Base-by-base conservation (phyloP, 2,329 filamentous ascomycete genomes). In the Aspergillus brunneoviolaceus region DNA sequence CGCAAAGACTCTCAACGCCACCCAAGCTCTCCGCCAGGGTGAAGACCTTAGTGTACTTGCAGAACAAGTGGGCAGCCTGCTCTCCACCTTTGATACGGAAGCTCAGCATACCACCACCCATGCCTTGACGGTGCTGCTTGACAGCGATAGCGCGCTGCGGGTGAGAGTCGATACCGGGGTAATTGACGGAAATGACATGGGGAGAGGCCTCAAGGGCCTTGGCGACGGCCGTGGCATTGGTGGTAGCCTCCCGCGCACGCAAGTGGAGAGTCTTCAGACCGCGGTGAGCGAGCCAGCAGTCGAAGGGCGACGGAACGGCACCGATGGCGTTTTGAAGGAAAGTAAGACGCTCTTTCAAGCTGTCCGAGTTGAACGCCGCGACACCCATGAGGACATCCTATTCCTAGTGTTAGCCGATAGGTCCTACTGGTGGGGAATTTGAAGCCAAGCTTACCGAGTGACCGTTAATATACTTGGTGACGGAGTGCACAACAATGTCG, bases 401-500 rank as follows among this genome's bases (percentile, higher is more conserved):
- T 31, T 42, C 14, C 11, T 53, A 49, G 49, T 6, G 57, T 67
- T 53, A 67, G 62, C 27, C 53, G 16, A 29, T n/a, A n/a, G 31
- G 2, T 9, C 21, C 4, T 19, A 42, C n/a, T 9, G 10, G 11
- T 49, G 2, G 25, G 25, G 6, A 4, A 42, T 23, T 42, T 56
- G 25, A 5, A 16, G 19, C 12, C 10, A 19, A 53, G 66, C 77
- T 57, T 73, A 81, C 79, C 2, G 84, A 87, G 81, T 99, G 95
- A 54, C 95, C 95, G 77, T 98, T 98, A 81, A 99, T 98, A 81
- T 98, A 99, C 81, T 99, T 99, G 49, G 95, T 99, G 58, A 99
- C 95, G 58, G 89, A 93, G 84, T 98, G 94, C 49, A 98, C 90
- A 67, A 98, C 94, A 65, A 98, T 93, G 77, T 99, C 95, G 68